phyloP scores from a whole-genome alignment of 495 filamentous ascomycete species.

The Aspergillus mulundensis region DNA sequence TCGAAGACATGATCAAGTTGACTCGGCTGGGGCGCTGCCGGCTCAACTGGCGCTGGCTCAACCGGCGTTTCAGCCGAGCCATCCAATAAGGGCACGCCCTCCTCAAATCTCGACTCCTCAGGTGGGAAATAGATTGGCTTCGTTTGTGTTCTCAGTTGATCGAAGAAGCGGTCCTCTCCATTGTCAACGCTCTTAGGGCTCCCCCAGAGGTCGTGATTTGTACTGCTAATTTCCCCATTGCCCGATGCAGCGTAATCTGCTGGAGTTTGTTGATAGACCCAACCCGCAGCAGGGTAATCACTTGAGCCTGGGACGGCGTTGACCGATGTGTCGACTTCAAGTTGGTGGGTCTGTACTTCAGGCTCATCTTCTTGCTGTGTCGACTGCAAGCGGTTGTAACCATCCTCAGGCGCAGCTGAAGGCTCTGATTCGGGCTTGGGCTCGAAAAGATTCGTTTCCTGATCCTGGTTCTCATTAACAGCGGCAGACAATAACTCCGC shows the following conservation, averaged over 20 bases:
- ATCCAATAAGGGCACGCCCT: slow-evolving; percentile 43
- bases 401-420: neutral
- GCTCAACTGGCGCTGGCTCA: slow-evolving; percentile 7
- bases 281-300: slow-evolving; percentile 3
- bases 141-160: slow-evolving; percentile 46
- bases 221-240: slow-evolving; percentile 15
- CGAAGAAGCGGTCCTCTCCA: slow-evolving; percentile 46
- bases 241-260: neutral
- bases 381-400: neutral
- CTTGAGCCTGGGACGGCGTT: neutral
- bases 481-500: slow-evolving; percentile 1
- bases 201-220: slow-evolving; percentile 29
- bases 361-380: neutral
- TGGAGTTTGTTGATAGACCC: slow-evolving; percentile 2
- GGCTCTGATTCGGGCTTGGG: neutral
- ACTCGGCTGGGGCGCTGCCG: slow-evolving; percentile 3
- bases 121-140: slow-evolving; percentile 45
- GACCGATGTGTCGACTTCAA: neutral
- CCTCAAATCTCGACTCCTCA: slow-evolving; percentile 45
- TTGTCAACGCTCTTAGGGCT: slow-evolving; percentile 26
- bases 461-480: neutral
- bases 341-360: neutral
- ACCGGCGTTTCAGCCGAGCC: slow-evolving; percentile 20
- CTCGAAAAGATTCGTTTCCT: neutral
- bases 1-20: slow-evolving; percentile 31